phyloP scores from a whole-genome alignment of 805 yeast genomes.

The Metschnikowia amazonensis region DNA sequence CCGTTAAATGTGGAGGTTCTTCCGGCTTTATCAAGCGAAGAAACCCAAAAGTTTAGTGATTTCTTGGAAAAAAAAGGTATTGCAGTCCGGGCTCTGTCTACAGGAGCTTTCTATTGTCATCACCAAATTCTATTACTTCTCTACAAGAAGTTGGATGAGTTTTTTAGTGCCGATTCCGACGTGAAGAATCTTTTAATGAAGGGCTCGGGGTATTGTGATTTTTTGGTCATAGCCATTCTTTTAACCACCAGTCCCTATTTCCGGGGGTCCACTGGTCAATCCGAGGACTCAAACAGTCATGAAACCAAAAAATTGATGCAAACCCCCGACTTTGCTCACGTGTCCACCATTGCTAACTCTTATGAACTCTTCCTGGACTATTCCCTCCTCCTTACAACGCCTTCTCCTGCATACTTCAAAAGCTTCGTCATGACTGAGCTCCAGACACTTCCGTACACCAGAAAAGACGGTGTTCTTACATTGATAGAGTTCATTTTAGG shows the following conservation, averaged over 20 bases:
- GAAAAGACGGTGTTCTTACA: slow-evolving; percentile 63
- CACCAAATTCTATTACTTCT: slow-evolving; percentile 26
- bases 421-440: slow-evolving; percentile 46
- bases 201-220: slow-evolving; percentile 67
- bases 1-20: slow-evolving; percentile 22
- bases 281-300: too few species aligned
- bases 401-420: slow-evolving; percentile 46
- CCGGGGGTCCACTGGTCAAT: not conserved
- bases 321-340: slow-evolving; percentile 8
- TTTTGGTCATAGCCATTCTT: slow-evolving; percentile 46
- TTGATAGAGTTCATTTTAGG: slow-evolving; percentile 77
- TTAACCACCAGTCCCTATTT: slow-evolving; percentile 34
- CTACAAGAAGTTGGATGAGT: slow-evolving; percentile 26
- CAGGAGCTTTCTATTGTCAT: slow-evolving; percentile 5
- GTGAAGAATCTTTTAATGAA: slow-evolving; percentile 51
- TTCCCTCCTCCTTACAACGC: slow-evolving; percentile 51
- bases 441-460: slow-evolving; percentile 52
- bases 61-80: not conserved
- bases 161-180: slow-evolving; percentile 44
- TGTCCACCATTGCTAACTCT: slow-evolving; percentile 53
- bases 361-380: slow-evolving; percentile 62
- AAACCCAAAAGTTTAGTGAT: not conserved
- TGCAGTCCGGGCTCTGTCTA: not conserved
- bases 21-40: slow-evolving; percentile 3
- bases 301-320: too few species aligned